These are phyloP conservation scores for Komagataella ulmi DNA, from an alignment of 805 yeast genomes.

Conservation along the genomic window DNA sequence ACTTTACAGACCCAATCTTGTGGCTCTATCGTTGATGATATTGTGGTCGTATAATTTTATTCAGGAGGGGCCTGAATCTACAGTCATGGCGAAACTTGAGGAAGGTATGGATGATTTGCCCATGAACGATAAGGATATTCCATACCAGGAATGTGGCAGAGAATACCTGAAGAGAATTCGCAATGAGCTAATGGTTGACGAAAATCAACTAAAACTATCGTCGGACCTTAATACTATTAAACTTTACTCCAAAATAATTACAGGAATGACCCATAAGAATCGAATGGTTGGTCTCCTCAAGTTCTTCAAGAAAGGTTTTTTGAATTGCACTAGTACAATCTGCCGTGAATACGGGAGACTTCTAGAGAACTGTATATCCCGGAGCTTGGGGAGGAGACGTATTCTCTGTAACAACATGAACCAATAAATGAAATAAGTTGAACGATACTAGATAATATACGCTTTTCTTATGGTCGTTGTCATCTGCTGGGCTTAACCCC, in stretches of 20 bases:
- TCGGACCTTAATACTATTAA: conserved; percentile 21
- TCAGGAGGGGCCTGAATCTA: conserved; percentile 31
- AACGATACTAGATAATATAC: too few species aligned
- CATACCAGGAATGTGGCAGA: conserved; percentile 32
- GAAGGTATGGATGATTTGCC: conserved; percentile 5
- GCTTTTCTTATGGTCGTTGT: background rate
- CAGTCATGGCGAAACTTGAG: background rate
- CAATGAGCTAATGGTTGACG: conserved; percentile 9
- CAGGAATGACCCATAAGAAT: conserved; percentile 24
- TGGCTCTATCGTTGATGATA: conserved; percentile 26
- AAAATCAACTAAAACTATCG: conserved; percentile 6
- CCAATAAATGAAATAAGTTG: background rate
- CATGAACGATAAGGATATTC: conserved; percentile 33
- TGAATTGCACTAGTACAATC: conserved; percentile 35
- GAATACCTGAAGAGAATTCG: background rate
- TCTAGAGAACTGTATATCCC: conserved; percentile 32
- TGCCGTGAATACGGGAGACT: conserved; percentile 39
- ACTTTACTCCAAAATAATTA: conserved; percentile 20
- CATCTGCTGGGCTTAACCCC: background rate
- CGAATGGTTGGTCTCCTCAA: conserved; percentile 39
- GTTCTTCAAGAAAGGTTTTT: conserved; percentile 21
- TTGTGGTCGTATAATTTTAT: conserved; percentile 41
- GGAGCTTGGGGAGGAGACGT: conserved; percentile 35
- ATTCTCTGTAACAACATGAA: conserved; percentile 39
- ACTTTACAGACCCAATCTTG: conserved; percentile 26